Base-by-base conservation (phyloP, 2,329 filamentous ascomycete genomes). In the Phaeosphaeria sp. region DNA sequence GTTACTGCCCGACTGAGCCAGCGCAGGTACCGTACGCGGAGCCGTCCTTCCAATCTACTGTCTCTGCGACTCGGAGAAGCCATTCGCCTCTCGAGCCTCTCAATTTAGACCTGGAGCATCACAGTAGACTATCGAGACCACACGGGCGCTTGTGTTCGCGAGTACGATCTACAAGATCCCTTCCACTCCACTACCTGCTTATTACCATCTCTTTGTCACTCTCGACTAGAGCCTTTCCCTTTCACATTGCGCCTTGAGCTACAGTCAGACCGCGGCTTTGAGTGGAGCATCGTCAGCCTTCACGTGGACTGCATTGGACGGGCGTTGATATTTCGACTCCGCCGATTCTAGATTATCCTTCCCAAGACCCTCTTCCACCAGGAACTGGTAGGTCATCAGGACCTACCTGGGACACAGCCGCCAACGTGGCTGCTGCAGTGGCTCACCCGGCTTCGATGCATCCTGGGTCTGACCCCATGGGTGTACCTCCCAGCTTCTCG, bases 401-500 rank as follows among this genome's bases (percentile, higher is more conserved):
- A 73, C 77, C 74, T 71, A 71, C 64, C 70, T 71, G 68, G 72
- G 53, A 75, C 76, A 74, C 77, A 82, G 79, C 80, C 78, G 82
- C 77, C 81, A 87, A 81, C 79, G 84, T 89, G 86, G 86, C 86
- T 81, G 82, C 86, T 74, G 83, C 86, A 69, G 84, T 86, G 73
- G 81, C 85, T 69, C 84, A 83, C 70, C 82, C 84, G 74, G 79
- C 83, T 74, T 85, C 83, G 75, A 89, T 89, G 86, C 84, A 86
- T 79, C 80, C 85, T 74, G 82, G 83, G 73, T 78, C 86, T 73
- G 86, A 88, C 76, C 80, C 81, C 75, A 84, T 89, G 80, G 83
- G 83, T 76, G 81, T 83, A 69, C 83, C 85, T 68, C 82, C 84
- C 73, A 90, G 89, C 80, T 88, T 93, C 74, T 86, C 88, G 66